A percentile compares a stretch with the other conserved stretches of the same genome.
Evolutionary conservation across 768 basidiomycete species (phyloP).

Genomic region (Mycena polygramma): DNA sequence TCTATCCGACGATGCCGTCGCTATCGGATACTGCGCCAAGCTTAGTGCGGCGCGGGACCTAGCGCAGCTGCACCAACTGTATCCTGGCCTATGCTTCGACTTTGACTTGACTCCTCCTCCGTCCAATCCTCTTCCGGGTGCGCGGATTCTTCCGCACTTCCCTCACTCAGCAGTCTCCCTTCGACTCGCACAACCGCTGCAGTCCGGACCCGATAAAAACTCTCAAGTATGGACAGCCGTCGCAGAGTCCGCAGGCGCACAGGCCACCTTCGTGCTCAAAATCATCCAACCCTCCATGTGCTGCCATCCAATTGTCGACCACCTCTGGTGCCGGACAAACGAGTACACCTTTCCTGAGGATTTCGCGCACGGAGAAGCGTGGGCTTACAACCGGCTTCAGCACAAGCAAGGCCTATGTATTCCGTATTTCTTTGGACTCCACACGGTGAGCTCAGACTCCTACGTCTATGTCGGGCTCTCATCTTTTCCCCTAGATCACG

Average conservation of each 20-base stretch:
- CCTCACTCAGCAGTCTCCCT: neutral
- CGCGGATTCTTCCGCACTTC: neutral
- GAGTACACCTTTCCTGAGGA: neutral
- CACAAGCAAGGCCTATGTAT: neutral
- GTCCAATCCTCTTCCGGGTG: neutral
- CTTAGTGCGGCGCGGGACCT: neutral
- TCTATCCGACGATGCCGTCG: neutral
- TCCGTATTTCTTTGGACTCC: constrained; percentile 6
- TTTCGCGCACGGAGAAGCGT: neutral
- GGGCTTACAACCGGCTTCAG: neutral
- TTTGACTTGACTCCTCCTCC: neutral
- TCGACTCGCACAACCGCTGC: neutral
- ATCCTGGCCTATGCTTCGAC: neutral
- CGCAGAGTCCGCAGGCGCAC: neutral
- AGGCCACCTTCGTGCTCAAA: constrained; percentile 1
- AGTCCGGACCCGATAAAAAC: neutral
- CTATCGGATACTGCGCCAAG: neutral
- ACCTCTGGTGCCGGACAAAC: neutral
- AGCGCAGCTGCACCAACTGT: neutral
- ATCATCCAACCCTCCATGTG: constrained; percentile 13
- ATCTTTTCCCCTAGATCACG: neutral
- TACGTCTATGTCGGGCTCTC: no score
- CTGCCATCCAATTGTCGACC: neutral
- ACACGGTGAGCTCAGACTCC: neutral
- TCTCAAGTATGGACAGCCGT: constrained; percentile 12